Evolutionary conservation across 2,329 filamentous ascomycete genomes (phyloP), one percentile per base, ranked within the genome.

Genomic region (Intubia oerlemansii): DNA sequence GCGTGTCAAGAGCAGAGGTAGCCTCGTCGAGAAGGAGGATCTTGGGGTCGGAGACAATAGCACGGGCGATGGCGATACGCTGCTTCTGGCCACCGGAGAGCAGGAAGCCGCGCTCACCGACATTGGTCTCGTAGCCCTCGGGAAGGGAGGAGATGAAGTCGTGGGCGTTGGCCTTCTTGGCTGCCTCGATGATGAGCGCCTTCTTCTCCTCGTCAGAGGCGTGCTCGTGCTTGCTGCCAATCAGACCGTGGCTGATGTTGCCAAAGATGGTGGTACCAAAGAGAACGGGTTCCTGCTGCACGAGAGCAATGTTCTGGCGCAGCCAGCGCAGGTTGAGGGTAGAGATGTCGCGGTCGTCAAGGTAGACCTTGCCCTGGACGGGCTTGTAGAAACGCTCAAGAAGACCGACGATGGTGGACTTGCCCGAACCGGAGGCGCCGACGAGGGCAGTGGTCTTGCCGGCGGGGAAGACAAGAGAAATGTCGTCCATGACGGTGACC

Each of bases 1-100:
- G 85, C 14, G 85, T 92, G 44, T 98, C 88, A 1, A 98, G 62
- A 4, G 82, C 82, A 21, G 78, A 88, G 1, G 88, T 98, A 5
- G 88, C 88, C 49, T 98, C 88, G 39, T 98, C 88, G 5, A 98
- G 70, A 1, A 98, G 63, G 2, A 98, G 60, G 42, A 98, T 73
- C 54, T 84, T 90, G 1, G 85, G 85, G 41, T 93, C 78, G 12
- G 77, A 85, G 17, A 93, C 80, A 32, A 93, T 67, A 22, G 84
- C 84, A 43, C 82, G 65, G 7, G 85, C 82, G 49, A 95, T 93
- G 10, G 85, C 84, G 44, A 95, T 90, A 41, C 88, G 79, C 51
- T 95, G 88, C 50, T 93, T 92, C 51, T 98, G 88, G 20, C 88
- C 88, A 47, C 88, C 88, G 31, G 80, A 91, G 7, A 98, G 61